phyloP scores from a whole-genome alignment of 2,329 filamentous ascomycete genomes.

The Venturia pyrina region DNA sequence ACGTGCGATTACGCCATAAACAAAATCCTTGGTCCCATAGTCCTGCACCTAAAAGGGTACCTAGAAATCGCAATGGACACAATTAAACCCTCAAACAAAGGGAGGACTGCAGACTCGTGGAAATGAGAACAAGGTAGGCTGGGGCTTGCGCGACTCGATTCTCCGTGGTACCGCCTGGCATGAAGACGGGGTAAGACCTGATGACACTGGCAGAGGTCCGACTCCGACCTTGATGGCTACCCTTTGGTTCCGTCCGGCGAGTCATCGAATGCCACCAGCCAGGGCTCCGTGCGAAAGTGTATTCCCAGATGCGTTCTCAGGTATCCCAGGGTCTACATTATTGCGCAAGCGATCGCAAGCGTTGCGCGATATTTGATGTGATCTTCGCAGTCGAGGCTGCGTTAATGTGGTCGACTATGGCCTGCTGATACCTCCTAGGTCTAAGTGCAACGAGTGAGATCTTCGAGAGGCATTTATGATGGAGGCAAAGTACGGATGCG shows the following conservation, averaged over 20 bases:
- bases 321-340: background rate
- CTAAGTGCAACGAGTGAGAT: background rate
- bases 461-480: background rate
- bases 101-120: background rate
- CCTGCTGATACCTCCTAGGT: background rate
- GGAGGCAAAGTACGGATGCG: background rate
- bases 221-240: background rate
- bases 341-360: constrained; percentile 1
- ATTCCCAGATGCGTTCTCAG: too few species aligned
- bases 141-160: background rate
- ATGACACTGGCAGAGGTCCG: background rate
- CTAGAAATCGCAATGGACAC: background rate
- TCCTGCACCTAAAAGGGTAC: background rate
- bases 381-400: background rate
- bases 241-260: background rate
- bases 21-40: background rate
- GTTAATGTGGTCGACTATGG: background rate
- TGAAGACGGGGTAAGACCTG: background rate
- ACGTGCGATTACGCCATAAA: constrained; percentile 7
- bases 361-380: constrained; percentile 1
- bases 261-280: background rate
- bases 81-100: background rate
- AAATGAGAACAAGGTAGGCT: background rate
- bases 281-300: background rate
- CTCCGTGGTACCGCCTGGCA: background rate